Evolutionary conservation across 2,329 filamentous ascomycete genomes (phyloP), one percentile per base, ranked within the genome.

Genomic region (Aspergillus sp.): DNA sequence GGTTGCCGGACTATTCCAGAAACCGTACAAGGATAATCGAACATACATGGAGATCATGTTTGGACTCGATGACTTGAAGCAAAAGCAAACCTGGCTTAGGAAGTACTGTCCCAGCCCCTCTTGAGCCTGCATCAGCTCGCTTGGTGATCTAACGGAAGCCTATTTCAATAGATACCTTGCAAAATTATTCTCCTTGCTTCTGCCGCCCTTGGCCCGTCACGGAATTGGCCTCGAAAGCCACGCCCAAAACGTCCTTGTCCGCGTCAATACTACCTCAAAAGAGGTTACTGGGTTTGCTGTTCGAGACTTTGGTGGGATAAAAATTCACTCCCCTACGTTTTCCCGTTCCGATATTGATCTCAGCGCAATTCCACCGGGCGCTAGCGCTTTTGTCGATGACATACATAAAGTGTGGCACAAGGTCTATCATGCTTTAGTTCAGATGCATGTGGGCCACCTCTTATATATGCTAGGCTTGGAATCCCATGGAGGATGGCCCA

Each of bases 381-480:
- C 16, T 14, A n/a, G 7, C 7, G 14, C 45, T 4, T 6, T 47
- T 14, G 63, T 36, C 3, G 53, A 59, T 26, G 49, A 64, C n/a
- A 12, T 63, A 47, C 45, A 47, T 16, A 36, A 58, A 18, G 60
- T 64, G 11, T 64, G 62, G 60, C 54, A 49, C 20, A 57, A 60
- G 39, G 58, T 64, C 5, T 60, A 64, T 26, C 62, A 63, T 49
- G 29, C 55, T 2, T 36, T 64, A 3, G 29, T 64, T 12, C 62
- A 64, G 50, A 58, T 59, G 50, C 57, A 64, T 46, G 26, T 64
- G 16, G 60, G 57, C 12, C 49, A 55, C 22, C 39, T 64, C 5
- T 10, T 64, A 4, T 53, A 52, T 36, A 59, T 59, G 16, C 39
- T 64, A 31, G 57, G 50, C 0, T 36, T 64, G n/a, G 60, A 63